Conservation (phyloP, 345 rosid genomes). For the Reutealis trisperma region DNA sequence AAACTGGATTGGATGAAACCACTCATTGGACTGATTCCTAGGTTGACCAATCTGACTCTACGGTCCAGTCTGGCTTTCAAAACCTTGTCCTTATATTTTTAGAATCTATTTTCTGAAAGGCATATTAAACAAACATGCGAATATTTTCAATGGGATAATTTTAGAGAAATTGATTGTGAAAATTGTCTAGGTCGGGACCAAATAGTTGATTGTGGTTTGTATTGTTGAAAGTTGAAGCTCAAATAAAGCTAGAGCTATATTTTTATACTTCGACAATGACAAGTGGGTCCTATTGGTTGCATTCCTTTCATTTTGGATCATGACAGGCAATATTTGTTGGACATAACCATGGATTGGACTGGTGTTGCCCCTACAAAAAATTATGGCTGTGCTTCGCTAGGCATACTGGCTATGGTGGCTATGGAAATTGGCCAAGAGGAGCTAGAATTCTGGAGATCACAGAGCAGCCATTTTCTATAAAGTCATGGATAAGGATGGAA, state of each 20-base stretch:
- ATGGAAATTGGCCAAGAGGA: conserved; percentile 85
- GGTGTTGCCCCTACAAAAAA: conserved; percentile 81
- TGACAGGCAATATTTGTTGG: conserved; percentile 86
- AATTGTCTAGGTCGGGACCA: background rate
- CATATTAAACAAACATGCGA: background rate
- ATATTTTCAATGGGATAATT: background rate
- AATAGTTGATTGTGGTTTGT: background rate
- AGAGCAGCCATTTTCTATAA: conserved; percentile 57
- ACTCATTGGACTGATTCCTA: no score
- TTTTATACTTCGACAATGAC: background rate
- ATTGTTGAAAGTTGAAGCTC: conserved; percentile 10
- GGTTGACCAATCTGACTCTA: no score
- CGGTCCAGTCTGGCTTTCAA: no score
- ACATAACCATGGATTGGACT: conserved; percentile 92
- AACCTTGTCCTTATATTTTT: background rate
- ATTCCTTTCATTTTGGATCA: conserved; percentile 10
- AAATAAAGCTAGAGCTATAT: background rate
- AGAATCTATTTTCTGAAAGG: background rate
- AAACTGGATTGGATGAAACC: no score
- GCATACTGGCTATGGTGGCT: conserved; percentile 85
- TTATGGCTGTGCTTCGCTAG: conserved; percentile 96
- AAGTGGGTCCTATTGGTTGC: background rate
- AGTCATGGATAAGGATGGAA: conserved; percentile 95
- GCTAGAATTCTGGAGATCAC: conserved; percentile 73
- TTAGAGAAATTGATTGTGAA: background rate